phyloP scores from a whole-genome alignment of 805 yeast genomes.

The Wickerhamiella occidentalis region DNA sequence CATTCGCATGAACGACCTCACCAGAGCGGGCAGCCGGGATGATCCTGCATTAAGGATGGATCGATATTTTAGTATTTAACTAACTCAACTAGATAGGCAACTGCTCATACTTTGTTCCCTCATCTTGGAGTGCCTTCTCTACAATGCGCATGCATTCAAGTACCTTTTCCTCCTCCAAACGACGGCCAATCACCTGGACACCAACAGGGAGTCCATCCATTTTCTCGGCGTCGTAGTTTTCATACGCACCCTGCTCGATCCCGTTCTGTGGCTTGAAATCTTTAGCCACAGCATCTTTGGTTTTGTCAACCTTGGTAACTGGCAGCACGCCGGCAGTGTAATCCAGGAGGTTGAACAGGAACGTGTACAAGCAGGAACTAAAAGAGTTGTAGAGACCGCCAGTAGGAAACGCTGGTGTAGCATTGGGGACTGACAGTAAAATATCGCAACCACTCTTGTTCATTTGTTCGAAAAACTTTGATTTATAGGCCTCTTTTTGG shows the following conservation, averaged over 20 bases:
- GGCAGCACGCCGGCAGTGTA: conserved; percentile 48
- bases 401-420: conserved; percentile 35
- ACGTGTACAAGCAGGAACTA: conserved; percentile 40
- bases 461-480: conserved; percentile 27
- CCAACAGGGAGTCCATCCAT: conserved; percentile 51
- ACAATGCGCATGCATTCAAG: conserved; percentile 37
- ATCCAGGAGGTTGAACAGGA: conserved; percentile 43
- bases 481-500: conserved; percentile 30
- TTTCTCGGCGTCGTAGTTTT: conserved; percentile 39
- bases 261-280: conserved; percentile 28
- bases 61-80: too few relatives aligned
- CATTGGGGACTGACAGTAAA: conserved; percentile 32
- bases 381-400: conserved; percentile 28
- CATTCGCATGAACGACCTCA: too few relatives aligned
- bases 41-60: too few relatives aligned
- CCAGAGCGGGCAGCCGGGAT: too few relatives aligned
- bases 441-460: conserved; percentile 30
- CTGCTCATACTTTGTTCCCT: conserved; percentile 4
- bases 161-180: conserved; percentile 51
- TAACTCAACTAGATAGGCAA: not conserved
- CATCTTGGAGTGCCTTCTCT: conserved; percentile 19
- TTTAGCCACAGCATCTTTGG: conserved; percentile 25
- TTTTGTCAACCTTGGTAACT: conserved; percentile 40
- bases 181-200: conserved; percentile 51
- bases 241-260: conserved; percentile 35